Base-by-base conservation (phyloP, 164 flowering plant species). In the Umbilicus rupestris region DNA sequence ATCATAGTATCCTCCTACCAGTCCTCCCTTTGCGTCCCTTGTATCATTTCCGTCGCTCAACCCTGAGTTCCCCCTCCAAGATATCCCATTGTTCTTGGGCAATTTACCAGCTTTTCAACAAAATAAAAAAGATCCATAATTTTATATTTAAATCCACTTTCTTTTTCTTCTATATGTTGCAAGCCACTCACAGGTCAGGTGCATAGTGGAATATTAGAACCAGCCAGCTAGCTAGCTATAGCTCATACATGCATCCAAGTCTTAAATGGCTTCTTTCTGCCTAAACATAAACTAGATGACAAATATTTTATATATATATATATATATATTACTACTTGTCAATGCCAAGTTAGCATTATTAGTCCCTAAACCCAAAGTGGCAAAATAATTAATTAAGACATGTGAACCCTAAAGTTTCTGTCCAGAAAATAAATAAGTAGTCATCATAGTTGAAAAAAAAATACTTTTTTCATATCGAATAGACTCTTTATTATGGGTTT, bases 1-100 rank as follows among this genome's bases (percentile, higher is more conserved):
- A 29, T 92, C 98, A 41, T 89, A 92, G 66, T 86, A 92, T 0
- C 96, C 98, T 65, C 98, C 96, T 0, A 88, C 87, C 4, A 92
- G 75, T 0, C 87, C 93, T 3, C 83, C 80, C 47, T 78, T 82
- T 12, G 78, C 69, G 5, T 84, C 89, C 0, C 76, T 33, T 7
- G 44, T 2, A 0, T 69, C 73, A 0, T 75, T 73, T 31, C 98
- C 98, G 62, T 92, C 98, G 0, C 62, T 70, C n/a, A 89, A 68
- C 9, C 96, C 95, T 0, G 98, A 88, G 62, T 81, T 59, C 1
- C 86, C 86, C 39, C 95, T 81, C 91, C 89, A 88, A 1, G 81
- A 20, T 11, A 88, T 63, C 0, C 79, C 75, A 49, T 82, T 82
- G 73, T 55, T 77, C 78, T 77, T 82, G 0, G 88, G 88, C 72